A percentile compares a stretch with the other conserved stretches of the same genome.
Evolutionary conservation across 768 basidiomycete genomes (phyloP).

Genomic region (Postia placenta): DNA sequence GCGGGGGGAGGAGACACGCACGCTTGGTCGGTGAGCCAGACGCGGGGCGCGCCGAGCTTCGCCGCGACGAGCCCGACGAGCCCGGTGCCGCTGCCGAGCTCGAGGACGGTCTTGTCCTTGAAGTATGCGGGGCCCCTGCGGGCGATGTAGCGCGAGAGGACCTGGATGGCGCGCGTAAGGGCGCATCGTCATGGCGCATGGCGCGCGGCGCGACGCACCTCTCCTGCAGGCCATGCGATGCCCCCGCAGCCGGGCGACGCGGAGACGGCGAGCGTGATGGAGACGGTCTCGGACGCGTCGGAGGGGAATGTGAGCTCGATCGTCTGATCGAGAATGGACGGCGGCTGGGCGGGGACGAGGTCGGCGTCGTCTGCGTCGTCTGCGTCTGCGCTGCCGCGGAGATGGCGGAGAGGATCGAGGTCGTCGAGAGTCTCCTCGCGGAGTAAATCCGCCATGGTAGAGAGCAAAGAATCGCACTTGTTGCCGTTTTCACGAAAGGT

Average conservation of each 20-base stretch:
- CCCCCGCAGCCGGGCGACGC: conserved; percentile 88
- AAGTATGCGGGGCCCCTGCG: conserved; percentile 46
- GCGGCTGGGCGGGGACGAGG: conserved; percentile 49
- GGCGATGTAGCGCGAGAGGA: conserved; percentile 71
- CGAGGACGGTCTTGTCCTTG: conserved; percentile 54
- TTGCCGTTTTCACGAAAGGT: too few species aligned
- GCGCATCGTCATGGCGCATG: too few species aligned
- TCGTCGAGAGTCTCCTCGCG: conserved; percentile 49
- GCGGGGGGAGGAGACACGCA: conserved; percentile 35
- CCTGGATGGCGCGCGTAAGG: conserved; percentile 42
- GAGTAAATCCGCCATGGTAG: conserved; percentile 31
- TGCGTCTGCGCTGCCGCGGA: conserved; percentile 36
- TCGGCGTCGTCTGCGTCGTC: conserved; percentile 18
- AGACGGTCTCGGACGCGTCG: conserved; percentile 20
- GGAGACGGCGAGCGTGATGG: conserved; percentile 58
- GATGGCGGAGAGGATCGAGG: conserved; percentile 56
- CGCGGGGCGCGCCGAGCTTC: conserved; percentile 50
- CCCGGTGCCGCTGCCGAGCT: conserved; percentile 90
- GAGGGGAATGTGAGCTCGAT: conserved; percentile 37
- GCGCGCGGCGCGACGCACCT: conserved; percentile 48
- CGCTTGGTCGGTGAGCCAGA: conserved; percentile 89
- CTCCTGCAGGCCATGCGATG: conserved; percentile 87
- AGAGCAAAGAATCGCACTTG: neutral
- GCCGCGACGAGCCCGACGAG: conserved; percentile 85
- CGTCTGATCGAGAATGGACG: conserved; percentile 42